Evolutionary conservation across 1,139 yeast species (phyloP).

Genomic region (Diutina mesorugosa): DNA sequence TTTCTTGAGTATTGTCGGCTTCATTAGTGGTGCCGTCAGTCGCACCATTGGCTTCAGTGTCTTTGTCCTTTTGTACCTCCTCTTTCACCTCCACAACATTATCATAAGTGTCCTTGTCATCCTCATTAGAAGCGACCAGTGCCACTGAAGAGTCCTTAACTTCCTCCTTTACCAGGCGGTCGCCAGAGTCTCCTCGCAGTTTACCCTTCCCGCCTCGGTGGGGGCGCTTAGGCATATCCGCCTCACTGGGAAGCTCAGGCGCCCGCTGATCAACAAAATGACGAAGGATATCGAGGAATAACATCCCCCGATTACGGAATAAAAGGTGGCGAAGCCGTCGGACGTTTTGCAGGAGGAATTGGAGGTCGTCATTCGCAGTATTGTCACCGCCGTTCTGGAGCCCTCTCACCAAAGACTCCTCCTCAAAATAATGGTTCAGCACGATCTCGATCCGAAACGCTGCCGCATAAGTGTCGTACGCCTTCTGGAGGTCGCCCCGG

Average conservation of each 20-base stretch:
- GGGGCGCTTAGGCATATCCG: not conserved
- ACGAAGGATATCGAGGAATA: conserved; percentile 39
- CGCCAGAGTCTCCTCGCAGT: not conserved
- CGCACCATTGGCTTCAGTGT: not conserved
- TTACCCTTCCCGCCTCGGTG: not conserved
- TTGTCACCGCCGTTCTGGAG: conserved; percentile 26
- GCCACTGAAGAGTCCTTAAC: too few species aligned
- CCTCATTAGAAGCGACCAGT: too few species aligned
- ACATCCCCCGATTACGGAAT: conserved; percentile 69
- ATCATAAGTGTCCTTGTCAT: not conserved
- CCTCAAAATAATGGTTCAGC: conserved; percentile 35
- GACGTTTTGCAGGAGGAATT: conserved; percentile 52
- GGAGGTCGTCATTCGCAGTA: conserved; percentile 26
- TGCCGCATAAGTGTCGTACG: conserved; percentile 44
- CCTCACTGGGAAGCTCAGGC: conserved; percentile 3
- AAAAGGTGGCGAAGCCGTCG: conserved; percentile 65
- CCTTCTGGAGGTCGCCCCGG: conserved; percentile 28
- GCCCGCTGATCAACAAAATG: conserved; percentile 5
- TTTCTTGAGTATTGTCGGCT: not conserved
- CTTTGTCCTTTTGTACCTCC: not conserved
- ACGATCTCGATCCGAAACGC: conserved; percentile 61
- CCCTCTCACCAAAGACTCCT: conserved; percentile 24
- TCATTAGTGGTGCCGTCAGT: not conserved
- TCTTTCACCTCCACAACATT: not conserved
- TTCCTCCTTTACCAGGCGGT: too few species aligned